Base-by-base conservation (phyloP, 345 rosid species). In the Salix udensis region DNA sequence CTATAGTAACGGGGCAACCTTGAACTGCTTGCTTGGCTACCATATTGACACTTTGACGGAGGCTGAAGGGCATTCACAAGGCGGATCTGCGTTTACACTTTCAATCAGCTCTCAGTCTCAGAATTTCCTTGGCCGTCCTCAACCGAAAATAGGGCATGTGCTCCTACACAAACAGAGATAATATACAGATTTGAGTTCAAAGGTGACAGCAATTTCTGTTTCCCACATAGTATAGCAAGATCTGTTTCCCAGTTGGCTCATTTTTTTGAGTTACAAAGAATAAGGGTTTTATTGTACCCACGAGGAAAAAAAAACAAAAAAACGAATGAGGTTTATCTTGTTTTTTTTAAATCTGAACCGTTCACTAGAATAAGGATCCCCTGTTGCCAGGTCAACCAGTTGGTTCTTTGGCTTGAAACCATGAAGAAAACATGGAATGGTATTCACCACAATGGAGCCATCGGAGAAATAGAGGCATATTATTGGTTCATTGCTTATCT, bases 61-160 rank as follows among this genome's bases (percentile, higher is more conserved):
- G n/a, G 67, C 60, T 13, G 60, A 39, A n/a, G 4, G 48, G 11
- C 7, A 7, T 67, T 78, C 76, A 67, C 73, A 67, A 36, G 62
- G 67, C 52, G 3, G 24, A 31, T 18, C 70, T 65, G 18, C 19
- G 6, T 46, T 48, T 65, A 69, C 23, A 48, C 30, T 64, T 23
- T 16, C 52, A 26, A 74, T 93, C 88, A 5, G 99, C 98, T 87
- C 87, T 87, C 85, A 92, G 74, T 85, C 87, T 88, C 70, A 96
- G 86, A 73, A 96, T 89, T 84, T 96, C 99, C 80, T 91, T 94
- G 1, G 94, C 94, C 8, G 99, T 96, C 84, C 99, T 89, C 76
- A 77, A 37, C 23, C 99, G 87, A 71, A 96, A 96, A 82, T 94
- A 96, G 67, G 94, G 94, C 99, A 96, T 96, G 79, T 92, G 87